Conservation (phyloP, 192 early-diverging fungal genomes). For the Mortierella hygrophila region DNA sequence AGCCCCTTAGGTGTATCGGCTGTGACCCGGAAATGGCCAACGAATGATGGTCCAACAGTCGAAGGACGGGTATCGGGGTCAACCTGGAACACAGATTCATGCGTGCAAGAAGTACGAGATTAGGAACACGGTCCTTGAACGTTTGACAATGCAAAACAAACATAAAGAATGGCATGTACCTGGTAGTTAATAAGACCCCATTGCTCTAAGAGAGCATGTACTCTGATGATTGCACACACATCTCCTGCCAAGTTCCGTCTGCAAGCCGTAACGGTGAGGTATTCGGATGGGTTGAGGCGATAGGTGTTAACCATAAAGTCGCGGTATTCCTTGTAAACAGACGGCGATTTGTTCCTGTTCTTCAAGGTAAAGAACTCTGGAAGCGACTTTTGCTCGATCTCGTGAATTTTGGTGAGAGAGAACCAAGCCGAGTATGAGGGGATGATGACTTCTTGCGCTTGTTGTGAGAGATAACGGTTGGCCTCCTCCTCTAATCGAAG, state of each 20-base stretch:
- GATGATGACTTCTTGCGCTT: conserved; percentile 78
- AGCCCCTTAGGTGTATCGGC: conserved; percentile 91
- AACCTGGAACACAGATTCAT: conserved; percentile 63
- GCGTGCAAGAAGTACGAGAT: background rate
- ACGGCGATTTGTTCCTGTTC: conserved; percentile 94
- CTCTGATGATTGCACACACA: conserved; percentile 98
- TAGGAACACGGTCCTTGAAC: background rate
- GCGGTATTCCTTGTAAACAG: conserved; percentile 94
- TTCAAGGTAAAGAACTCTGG: conserved; percentile 97
- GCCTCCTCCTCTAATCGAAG: conserved; percentile 72
- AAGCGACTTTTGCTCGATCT: conserved; percentile 88
- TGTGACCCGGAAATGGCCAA: conserved; percentile 97
- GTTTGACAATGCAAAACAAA: conserved; percentile 3
- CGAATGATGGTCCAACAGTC: conserved; percentile 92
- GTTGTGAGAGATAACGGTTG: conserved; percentile 72
- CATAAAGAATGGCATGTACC: conserved; percentile 59
- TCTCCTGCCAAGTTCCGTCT: conserved; percentile 97
- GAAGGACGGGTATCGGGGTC: conserved; percentile 95
- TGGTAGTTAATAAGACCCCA: conserved; percentile 99
- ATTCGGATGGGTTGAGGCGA: conserved; percentile 94
- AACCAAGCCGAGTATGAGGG: conserved; percentile 98
- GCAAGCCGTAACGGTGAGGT: conserved; percentile 98
- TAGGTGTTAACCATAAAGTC: conserved; percentile 99
- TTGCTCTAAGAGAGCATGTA: conserved; percentile 98
- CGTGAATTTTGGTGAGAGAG: conserved; percentile 80